These are phyloP conservation scores for Ophiostoma himal-ulmi DNA, from an alignment of 2,329 filamentous ascomycete genomes.

Conservation along the genomic window DNA sequence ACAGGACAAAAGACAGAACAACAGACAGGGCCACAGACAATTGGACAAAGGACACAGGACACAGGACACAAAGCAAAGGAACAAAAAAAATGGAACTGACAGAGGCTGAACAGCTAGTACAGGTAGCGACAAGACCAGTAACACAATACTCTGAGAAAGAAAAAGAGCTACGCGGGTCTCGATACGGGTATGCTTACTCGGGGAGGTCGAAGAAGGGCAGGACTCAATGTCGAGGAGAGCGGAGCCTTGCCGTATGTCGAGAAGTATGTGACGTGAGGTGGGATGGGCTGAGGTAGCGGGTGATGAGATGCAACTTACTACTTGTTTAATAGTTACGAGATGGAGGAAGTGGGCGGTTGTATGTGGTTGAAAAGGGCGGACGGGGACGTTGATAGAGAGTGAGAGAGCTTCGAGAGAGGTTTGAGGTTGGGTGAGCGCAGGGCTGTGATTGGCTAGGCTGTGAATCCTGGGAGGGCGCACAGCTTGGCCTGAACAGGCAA, in stretches of 20 bases:
- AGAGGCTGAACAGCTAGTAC: not conserved
- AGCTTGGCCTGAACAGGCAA: not conserved
- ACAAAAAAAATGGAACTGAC: not conserved
- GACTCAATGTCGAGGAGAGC: not conserved
- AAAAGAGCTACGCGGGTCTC: not conserved
- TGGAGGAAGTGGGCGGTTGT: not conserved
- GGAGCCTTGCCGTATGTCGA: constrained; percentile 4
- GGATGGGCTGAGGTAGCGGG: not conserved
- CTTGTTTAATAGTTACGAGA: not conserved
- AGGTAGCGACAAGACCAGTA: not conserved
- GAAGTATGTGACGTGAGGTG: constrained; percentile 9
- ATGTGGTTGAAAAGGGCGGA: not conserved
- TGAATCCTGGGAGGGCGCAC: constrained; percentile 1
- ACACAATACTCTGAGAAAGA: not conserved
- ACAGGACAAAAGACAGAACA: not conserved
- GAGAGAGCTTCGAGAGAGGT: not conserved
- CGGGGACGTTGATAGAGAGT: not conserved
- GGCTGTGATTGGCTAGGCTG: not conserved
- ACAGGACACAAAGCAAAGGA: not conserved
- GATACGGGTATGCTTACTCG: not conserved
- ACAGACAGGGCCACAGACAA: not conserved
- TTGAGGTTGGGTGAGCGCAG: not conserved
- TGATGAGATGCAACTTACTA: constrained; percentile 14
- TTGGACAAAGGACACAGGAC: not conserved
- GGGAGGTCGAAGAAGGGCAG: not conserved